Conservation (phyloP, 495 filamentous ascomycete species). For the Lindgomyces ingoldianus region DNA sequence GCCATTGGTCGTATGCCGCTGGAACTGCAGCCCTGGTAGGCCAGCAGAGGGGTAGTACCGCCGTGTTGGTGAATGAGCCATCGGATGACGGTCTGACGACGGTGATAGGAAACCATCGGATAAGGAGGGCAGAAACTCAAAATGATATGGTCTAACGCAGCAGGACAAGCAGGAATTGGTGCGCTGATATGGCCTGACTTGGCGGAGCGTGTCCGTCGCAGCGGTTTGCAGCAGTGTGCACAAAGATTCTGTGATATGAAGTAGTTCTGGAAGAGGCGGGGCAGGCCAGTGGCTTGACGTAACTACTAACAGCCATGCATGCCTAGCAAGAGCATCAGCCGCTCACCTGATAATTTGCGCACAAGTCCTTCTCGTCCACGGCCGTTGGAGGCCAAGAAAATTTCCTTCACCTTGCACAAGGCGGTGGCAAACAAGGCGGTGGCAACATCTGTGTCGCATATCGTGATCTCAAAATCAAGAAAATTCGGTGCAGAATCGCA, state of each 20-base stretch:
- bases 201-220: background rate
- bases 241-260: no score
- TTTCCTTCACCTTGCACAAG: background rate
- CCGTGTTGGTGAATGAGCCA: background rate
- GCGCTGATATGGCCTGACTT: background rate
- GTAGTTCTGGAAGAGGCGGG: constrained; percentile 16
- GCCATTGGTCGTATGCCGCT: background rate
- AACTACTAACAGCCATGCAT: background rate
- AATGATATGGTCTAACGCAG: no score
- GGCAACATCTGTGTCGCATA: background rate
- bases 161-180: background rate
- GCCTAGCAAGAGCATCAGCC: constrained; percentile 11
- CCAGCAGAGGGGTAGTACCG: constrained; percentile 6
- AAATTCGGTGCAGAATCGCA: background rate
- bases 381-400: background rate
- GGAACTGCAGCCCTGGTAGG: background rate
- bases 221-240: background rate
- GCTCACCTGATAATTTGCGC: background rate
- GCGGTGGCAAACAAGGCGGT: background rate
- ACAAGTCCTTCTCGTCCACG: background rate
- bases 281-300: constrained; percentile 8
- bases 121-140: constrained; percentile 2
- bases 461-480: background rate
- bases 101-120: constrained; percentile 4
- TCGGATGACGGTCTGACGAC: constrained; percentile 32